Conservation (phyloP, 148 eudicot genomes). For the Spergularia bocconei region DNA sequence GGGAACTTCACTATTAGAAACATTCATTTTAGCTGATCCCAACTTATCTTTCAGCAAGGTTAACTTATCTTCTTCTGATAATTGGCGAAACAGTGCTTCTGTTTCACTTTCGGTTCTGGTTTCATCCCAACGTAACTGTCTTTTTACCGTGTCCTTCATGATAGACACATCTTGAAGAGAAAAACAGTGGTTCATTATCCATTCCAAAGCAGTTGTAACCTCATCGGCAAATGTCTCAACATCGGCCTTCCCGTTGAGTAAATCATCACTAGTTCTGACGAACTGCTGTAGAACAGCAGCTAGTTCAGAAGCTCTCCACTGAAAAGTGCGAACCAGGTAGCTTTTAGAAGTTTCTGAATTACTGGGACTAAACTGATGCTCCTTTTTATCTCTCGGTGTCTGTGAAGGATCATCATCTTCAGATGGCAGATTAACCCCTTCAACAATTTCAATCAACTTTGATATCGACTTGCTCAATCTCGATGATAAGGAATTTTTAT, state of each 20-base stretch:
- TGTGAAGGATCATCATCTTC: conserved; percentile 16
- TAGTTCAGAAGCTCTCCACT: conserved; percentile 77
- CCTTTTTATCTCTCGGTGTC: background rate
- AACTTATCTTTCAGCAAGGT: conserved; percentile 7
- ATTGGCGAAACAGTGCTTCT: conserved; percentile 27
- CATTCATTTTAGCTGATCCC: background rate
- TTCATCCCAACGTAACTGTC: conserved; percentile 61
- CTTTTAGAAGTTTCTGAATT: background rate
- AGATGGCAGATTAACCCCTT: conserved; percentile 45
- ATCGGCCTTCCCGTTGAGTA: conserved; percentile 48
- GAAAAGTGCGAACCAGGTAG: conserved; percentile 56
- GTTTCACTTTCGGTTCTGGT: conserved; percentile 52
- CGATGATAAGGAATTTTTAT: conserved; percentile 12
- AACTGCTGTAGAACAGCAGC: conserved; percentile 43
- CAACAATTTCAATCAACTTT: conserved; percentile 56
- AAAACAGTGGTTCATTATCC: conserved; percentile 74
- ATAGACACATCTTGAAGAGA: conserved; percentile 75
- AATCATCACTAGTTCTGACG: conserved; percentile 47
- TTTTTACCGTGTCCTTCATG: conserved; percentile 60
- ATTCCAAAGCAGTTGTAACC: conserved; percentile 52
- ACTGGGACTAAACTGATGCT: background rate
- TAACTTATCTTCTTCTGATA: conserved; percentile 20
- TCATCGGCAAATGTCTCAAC: conserved; percentile 50
- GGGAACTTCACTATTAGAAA: background rate
- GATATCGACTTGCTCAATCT: conserved; percentile 26